These are phyloP conservation scores for Spergularia marina DNA, from an alignment of 148 eudicot species.

Conservation along the genomic window DNA sequence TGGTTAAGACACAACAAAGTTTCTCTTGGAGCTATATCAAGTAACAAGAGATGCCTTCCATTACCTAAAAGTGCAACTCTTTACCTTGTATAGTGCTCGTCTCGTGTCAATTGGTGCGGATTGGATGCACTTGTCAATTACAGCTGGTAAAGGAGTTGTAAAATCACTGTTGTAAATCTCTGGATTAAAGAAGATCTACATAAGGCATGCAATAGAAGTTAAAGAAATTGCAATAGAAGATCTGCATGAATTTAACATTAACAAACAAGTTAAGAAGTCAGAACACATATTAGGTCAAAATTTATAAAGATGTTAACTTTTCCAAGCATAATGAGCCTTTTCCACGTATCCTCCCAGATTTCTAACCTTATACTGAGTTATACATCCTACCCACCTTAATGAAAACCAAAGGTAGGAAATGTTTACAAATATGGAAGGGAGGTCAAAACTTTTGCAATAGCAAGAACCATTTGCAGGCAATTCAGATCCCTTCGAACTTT, in stretches of 20 bases:
- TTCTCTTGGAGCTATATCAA: neutral
- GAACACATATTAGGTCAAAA: too few relatives aligned
- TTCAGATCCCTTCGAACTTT: too few relatives aligned
- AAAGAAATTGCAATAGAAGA: slow-evolving; percentile 37
- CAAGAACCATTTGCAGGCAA: too few relatives aligned
- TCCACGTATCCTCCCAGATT: too few relatives aligned
- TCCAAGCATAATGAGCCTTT: too few relatives aligned
- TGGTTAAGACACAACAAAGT: neutral
- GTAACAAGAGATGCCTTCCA: neutral
- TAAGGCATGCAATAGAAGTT: neutral
- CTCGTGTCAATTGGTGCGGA: slow-evolving; percentile 98
- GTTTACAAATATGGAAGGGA: too few relatives aligned
- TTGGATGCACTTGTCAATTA: slow-evolving; percentile 91
- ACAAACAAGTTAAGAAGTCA: too few relatives aligned
- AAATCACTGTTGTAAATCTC: slow-evolving; percentile 77
- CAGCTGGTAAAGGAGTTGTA: slow-evolving; percentile 79
- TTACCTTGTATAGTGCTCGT: slow-evolving; percentile 94
- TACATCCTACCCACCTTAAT: too few relatives aligned
- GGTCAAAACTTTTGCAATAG: too few relatives aligned
- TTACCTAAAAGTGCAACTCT: neutral
- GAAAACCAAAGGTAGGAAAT: too few relatives aligned
- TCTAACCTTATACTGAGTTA: too few relatives aligned
- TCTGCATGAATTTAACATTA: slow-evolving; percentile 35
- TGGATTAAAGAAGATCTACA: slow-evolving; percentile 90
- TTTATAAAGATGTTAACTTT: too few relatives aligned